These are phyloP conservation scores for Lagerstroemia speciosa DNA, from an alignment of 345 rosid genomes.

Conservation along the genomic window DNA sequence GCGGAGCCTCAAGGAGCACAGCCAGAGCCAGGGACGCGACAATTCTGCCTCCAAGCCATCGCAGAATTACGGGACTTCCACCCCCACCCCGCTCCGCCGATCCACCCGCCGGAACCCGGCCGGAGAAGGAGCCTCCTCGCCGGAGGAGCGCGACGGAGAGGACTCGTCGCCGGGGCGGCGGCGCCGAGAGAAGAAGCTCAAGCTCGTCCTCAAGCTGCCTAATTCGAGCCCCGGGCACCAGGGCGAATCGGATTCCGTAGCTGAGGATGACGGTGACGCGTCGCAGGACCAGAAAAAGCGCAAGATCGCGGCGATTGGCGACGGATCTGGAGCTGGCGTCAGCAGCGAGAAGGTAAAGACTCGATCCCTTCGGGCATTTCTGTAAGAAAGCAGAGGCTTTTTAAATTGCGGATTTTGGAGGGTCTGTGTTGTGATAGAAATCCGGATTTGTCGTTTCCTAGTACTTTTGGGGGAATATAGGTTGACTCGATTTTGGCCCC, in stretches of 20 bases:
- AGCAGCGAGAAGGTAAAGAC: conserved; percentile 29
- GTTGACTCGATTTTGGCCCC: conserved; percentile 9
- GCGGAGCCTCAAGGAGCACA: conserved; percentile 33
- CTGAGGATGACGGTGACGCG: conserved; percentile 17
- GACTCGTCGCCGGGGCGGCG: conserved; percentile 16
- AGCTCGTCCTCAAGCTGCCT: conserved; percentile 34
- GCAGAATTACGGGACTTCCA: conserved; percentile 29
- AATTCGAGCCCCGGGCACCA: conserved; percentile 19
- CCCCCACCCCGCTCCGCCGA: conserved; percentile 32
- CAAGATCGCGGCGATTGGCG: conserved; percentile 41
- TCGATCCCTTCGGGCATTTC: conserved; percentile 9
- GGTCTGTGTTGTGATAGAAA: conserved; percentile 13
- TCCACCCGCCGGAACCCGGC: conserved; percentile 52
- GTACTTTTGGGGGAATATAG: conserved; percentile 9
- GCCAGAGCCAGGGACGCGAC: conserved; percentile 7
- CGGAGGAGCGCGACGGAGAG: conserved; percentile 21
- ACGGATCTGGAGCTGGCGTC: conserved; percentile 30
- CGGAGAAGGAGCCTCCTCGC: conserved; percentile 3
- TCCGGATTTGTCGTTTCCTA: conserved; percentile 13
- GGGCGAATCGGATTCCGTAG: conserved; percentile 19
- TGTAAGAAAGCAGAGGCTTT: background rate
- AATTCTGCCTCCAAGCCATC: conserved; percentile 19
- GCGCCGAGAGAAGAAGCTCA: conserved; percentile 50
- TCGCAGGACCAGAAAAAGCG: conserved; percentile 26
- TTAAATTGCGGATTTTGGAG: conserved; percentile 16